Percentiles rank a stretch among this genome's conserved stretches.
Conservation (phyloP, 371 early-diverging fungal species). For the Mucor piriformis region DNA sequence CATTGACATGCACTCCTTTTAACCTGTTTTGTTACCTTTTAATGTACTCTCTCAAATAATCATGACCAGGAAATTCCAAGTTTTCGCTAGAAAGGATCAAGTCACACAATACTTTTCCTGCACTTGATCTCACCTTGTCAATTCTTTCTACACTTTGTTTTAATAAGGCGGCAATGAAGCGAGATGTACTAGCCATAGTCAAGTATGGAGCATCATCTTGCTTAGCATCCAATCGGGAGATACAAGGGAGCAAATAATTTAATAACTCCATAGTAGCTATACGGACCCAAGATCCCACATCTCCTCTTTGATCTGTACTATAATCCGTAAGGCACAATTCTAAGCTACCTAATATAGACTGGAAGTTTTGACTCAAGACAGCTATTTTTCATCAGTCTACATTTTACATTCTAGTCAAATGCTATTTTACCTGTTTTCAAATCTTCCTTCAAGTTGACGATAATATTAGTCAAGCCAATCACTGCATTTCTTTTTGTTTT, state of each 20-base stretch:
- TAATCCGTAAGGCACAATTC: conserved; percentile 79
- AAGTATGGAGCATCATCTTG: conserved; percentile 26
- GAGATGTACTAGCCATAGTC: conserved; percentile 15
- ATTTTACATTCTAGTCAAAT: too few relatives aligned
- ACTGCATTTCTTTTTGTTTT: conserved; percentile 74
- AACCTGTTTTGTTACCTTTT: conserved; percentile 21
- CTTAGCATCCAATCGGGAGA: conserved; percentile 41
- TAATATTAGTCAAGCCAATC: conserved; percentile 51
- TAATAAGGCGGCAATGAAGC: conserved; percentile 54
- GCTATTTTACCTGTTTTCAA: conserved; percentile 59
- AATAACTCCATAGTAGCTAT: conserved; percentile 70
- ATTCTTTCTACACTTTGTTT: conserved; percentile 84
- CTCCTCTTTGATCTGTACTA: conserved; percentile 88
- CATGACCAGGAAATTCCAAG: conserved; percentile 29
- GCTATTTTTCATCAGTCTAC: conserved; percentile 20
- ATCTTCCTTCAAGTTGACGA: conserved; percentile 33
- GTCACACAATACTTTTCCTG: conserved; percentile 59
- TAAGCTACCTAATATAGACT: conserved; percentile 45
- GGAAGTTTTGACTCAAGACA: conserved; percentile 43
- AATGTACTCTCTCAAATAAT: conserved; percentile 26
- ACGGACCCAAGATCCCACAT: conserved; percentile 95
- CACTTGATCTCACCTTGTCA: conserved; percentile 73
- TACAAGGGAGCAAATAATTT: conserved; percentile 44
- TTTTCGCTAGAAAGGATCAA: conserved; percentile 33
- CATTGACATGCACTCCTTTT: conserved; percentile 1